Base-by-base conservation (phyloP, 352 stramenopile genomes). In the Phytophthora boehmeriae region DNA sequence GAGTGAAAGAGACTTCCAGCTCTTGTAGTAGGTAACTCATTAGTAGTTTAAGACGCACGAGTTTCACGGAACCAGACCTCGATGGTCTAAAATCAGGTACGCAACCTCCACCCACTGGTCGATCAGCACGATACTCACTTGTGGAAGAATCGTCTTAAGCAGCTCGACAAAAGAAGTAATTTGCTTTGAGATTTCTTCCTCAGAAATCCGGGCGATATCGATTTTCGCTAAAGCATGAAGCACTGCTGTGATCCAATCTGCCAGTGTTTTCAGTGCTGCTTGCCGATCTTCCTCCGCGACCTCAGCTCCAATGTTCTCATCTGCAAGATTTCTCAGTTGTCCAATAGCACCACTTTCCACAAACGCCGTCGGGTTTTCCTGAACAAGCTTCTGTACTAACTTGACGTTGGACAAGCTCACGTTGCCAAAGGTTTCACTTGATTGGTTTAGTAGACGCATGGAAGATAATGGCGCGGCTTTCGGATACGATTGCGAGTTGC, bases 21-120 rank as follows among this genome's bases (percentile, higher is more conserved):
- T 91, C 75, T 23, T 61, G 25, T 1, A 89, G 44, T 25, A 90
- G 35, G 28, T 78, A 86, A 17, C 35, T 59, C 22, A 59, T 20
- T 27, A 74, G 22, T 36, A 45, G 54, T n/a, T 66, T 36, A 2
- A 74, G 28, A 57, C 66, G 54, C n/a, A 3, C 30, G n/a, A 67
- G 17, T n/a, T 56, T 70, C 44, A 71, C 45, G 14, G 19, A 10
- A 30, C 38, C 52, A 55, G 48, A 66, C 10, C 59, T 69, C 14
- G 75, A 76, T 16, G 79, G 69, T 8, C 76, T 63, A 30, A 70
- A 66, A 72, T 62, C 20, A 86, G 66, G 34, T 86, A 88, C 42
- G 89, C 27, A n/a, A 90, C 64, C 36, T 88, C 75, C 2, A 68
- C 49, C 83, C 80, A 92, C 9, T 78, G 68, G 8, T 83, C 66